Evolutionary conservation across 108 stramenopile species (phyloP).

Genomic region (Skeletonema potamos): DNA sequence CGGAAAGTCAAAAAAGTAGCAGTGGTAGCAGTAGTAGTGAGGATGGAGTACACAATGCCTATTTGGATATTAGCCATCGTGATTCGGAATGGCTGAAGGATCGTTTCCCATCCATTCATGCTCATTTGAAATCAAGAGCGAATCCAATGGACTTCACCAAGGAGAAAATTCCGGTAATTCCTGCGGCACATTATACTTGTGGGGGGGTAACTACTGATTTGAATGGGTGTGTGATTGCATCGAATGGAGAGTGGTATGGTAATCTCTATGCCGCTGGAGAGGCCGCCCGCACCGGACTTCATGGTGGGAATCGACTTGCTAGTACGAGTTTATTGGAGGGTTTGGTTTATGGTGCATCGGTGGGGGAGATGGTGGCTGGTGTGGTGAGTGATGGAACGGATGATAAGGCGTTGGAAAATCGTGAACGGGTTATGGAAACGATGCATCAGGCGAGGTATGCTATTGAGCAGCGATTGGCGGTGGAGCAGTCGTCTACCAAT

Average conservation of each 20-base stretch:
- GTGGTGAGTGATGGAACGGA: conserved; percentile 26
- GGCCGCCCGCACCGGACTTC: conserved; percentile 92
- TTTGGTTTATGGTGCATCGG: conserved; percentile 89
- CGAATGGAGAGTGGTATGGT: conserved; percentile 26
- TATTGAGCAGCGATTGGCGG: conserved; percentile 29
- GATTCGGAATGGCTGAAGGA: conserved; percentile 72
- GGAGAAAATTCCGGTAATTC: conserved; percentile 82
- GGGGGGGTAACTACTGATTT: conserved; percentile 88
- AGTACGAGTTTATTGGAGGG: conserved; percentile 94
- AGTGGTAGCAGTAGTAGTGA: conserved; percentile 17
- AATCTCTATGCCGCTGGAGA: conserved; percentile 90
- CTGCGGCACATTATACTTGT: conserved; percentile 95
- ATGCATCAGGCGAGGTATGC: conserved; percentile 7
- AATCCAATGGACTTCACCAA: conserved; percentile 74
- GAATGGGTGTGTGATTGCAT: conserved; percentile 62
- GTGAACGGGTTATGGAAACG: conserved; percentile 5
- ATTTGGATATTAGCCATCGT: conserved; percentile 89
- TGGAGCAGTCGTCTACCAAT: conserved; percentile 1
- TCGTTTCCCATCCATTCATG: conserved; percentile 88
- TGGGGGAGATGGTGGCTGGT: conserved; percentile 78
- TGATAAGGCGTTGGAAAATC: conserved; percentile 2
- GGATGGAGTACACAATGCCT: conserved; percentile 52
- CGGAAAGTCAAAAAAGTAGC: conserved; percentile 58
- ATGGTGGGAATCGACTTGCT: conserved; percentile 93
- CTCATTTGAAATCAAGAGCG: conserved; percentile 43